Base-by-base conservation (phyloP, 345 rosid genomes). In the Brassica carinata region DNA sequence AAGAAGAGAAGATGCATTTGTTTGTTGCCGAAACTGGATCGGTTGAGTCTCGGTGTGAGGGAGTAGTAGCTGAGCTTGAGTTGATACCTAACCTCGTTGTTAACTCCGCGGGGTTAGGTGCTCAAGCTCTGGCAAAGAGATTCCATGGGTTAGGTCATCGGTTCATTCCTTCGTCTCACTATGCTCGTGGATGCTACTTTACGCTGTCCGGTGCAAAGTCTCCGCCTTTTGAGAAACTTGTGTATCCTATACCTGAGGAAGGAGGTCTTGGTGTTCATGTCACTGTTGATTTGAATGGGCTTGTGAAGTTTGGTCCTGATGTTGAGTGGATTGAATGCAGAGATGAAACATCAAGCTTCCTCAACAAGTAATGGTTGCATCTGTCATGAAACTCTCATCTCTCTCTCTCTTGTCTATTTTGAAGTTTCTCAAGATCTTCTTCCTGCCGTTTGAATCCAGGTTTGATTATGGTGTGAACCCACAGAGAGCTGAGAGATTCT, bases 241-340 rank as follows among this genome's bases (percentile, higher is more conserved):
- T 95, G 85, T 92, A 95, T 84, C 98, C 99, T 29, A 76, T 93
- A 40, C 97, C 99, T 0, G 98, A 92, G 88, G 92, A 89, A 78
- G 98, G 97, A 57, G 98, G 99, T 67, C 85, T 95, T 19, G 97
- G 99, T 53, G 94, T 93, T 69, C 98, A 95, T 82, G 96, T 93
- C 74, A 91, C 97, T 68, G 72, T 95, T 74, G 99, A 93, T 86
- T 88, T 95, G 85, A 90, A 89, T 74, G 96, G 97, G 65, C 87
- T 87, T 79, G 86, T 91, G 55, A 95, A 93, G 90, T 95, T 91
- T 87, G 98, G 99, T 59, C 99, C 99, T 0, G 91, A 95, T 84
- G 98, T 95, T 62, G 98, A 95, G 76, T 95, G 99, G 98, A 90
- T 91, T 57, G 55, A 84, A 55, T 83, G 88, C 79, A 23, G 69